Conservation (phyloP, 1,284 basidiomycete genomes). For the Garcileccinum viscosum region DNA sequence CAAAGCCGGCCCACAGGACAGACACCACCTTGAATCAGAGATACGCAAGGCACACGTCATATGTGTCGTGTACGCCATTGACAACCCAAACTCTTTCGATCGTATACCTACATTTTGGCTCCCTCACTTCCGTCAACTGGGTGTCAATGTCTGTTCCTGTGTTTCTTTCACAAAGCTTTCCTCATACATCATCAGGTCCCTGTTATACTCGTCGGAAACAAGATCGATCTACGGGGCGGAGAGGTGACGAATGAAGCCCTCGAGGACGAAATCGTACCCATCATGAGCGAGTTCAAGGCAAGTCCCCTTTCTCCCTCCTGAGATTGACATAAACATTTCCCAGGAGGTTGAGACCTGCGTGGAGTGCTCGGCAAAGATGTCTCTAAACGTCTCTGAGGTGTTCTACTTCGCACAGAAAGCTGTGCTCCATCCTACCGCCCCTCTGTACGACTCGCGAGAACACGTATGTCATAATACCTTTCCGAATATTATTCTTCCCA, state of each 20-base stretch:
- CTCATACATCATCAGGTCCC: constrained; percentile 69
- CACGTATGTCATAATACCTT: constrained; percentile 60
- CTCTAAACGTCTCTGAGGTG: constrained; percentile 96
- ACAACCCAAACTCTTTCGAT: constrained; percentile 95
- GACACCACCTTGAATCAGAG: constrained; percentile 90
- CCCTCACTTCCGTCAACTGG: constrained; percentile 94
- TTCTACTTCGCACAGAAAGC: constrained; percentile 99
- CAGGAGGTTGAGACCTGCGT: constrained; percentile 99
- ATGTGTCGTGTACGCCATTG: constrained; percentile 95
- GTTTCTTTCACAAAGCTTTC: constrained; percentile 1
- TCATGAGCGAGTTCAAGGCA: constrained; percentile 98
- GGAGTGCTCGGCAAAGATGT: constrained; percentile 90
- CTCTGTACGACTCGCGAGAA: constrained; percentile 94
- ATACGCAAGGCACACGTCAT: constrained; percentile 98
- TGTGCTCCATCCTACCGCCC: constrained; percentile 95
- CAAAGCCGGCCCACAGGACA: constrained; percentile 78
- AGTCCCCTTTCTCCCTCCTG: constrained; percentile 17
- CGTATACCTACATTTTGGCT: constrained; percentile 99
- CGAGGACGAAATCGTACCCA: constrained; percentile 92
- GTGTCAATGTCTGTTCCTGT: constrained; percentile 78
- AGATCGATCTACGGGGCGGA: constrained; percentile 93
- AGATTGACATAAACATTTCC: constrained; percentile 14
- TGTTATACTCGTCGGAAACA: constrained; percentile 97
- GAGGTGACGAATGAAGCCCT: constrained; percentile 94
- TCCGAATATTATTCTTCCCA: constrained; percentile 8